phyloP scores from a whole-genome alignment of 140 eudicot species.

The Senecio squalidus region DNA sequence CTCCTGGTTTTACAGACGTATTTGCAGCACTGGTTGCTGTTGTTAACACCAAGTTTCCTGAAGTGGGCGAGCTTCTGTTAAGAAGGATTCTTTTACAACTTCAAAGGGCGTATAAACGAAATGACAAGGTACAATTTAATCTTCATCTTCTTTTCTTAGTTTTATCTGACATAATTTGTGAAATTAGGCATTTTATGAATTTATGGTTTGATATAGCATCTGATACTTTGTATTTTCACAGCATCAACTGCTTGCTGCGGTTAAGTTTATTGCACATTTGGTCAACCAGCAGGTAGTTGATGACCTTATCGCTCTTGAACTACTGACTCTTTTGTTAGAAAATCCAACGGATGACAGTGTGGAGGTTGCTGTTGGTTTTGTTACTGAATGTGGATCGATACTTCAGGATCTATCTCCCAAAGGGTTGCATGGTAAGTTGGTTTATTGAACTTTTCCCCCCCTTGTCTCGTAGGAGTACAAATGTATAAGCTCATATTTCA shows the following conservation, averaged over 20 bases:
- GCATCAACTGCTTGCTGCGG: conserved; percentile 93
- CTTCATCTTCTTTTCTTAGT: background rate
- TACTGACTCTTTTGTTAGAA: conserved; percentile 63
- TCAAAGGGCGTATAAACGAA: conserved; percentile 84
- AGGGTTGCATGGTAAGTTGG: conserved; percentile 85
- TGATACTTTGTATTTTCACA: conserved; percentile 24
- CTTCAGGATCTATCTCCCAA: conserved; percentile 85
- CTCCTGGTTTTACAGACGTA: conserved; percentile 90
- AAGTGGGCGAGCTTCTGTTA: conserved; percentile 83
- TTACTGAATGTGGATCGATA: conserved; percentile 86
- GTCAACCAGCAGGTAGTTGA: conserved; percentile 97
- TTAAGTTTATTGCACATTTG: conserved; percentile 89
- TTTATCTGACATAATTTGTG: background rate
- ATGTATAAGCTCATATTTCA: background rate
- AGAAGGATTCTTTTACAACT: conserved; percentile 80
- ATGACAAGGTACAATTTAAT: conserved; percentile 76
- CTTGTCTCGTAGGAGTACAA: background rate
- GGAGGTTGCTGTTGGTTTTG: conserved; percentile 95
- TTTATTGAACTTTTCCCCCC: background rate
- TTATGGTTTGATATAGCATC: background rate
- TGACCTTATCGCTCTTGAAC: conserved; percentile 92
- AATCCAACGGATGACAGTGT: conserved; percentile 97
- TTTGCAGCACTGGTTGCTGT: conserved; percentile 96
- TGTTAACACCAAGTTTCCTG: conserved; percentile 87
- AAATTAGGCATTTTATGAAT: background rate